Evolutionary conservation across 2,329 filamentous ascomycete species (phyloP).

Genomic region (Pleoardoris graminearum): DNA sequence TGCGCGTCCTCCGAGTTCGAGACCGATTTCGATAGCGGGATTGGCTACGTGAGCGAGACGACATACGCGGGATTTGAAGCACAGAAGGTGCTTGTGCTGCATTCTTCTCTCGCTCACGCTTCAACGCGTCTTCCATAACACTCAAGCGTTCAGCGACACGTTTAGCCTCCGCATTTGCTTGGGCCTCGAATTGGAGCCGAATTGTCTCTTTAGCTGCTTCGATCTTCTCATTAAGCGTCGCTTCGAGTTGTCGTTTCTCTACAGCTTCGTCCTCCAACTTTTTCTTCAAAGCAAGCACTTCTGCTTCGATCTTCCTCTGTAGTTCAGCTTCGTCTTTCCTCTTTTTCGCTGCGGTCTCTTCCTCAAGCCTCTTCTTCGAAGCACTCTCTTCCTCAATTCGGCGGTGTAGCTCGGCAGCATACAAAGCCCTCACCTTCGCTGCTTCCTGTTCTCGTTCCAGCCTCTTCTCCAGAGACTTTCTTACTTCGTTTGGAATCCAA

Average conservation of each 20-base stretch:
- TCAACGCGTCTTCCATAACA: constrained; percentile 32
- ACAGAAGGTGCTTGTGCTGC: constrained; percentile 3
- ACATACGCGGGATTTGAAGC: not conserved
- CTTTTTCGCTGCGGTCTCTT: constrained; percentile 31
- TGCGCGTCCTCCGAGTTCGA: constrained; percentile 15
- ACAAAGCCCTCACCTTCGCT: constrained; percentile 32
- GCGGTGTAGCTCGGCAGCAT: constrained; percentile 37
- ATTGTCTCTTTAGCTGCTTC: constrained; percentile 40
- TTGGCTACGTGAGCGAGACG: constrained; percentile 13
- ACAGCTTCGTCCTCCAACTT: constrained; percentile 34
- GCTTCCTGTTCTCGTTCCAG: constrained; percentile 48
- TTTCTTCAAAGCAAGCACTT: constrained; percentile 28
- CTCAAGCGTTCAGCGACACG: constrained; percentile 36
- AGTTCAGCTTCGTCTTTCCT: constrained; percentile 30
- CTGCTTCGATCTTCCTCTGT: constrained; percentile 32
- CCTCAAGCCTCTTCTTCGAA: constrained; percentile 31
- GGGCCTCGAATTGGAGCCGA: constrained; percentile 36
- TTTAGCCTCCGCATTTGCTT: constrained; percentile 32
- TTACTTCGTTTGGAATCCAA: constrained; percentile 62
- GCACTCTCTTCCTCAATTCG: constrained; percentile 38
- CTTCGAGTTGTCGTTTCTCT: constrained; percentile 33
- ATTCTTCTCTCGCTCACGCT: constrained; percentile 18
- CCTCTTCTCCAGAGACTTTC: constrained; percentile 63
- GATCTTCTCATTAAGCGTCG: constrained; percentile 31
- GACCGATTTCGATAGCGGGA: constrained; percentile 14